Base-by-base conservation (phyloP, 1,284 basidiomycete genomes). In the Rhodotorula sp. region DNA sequence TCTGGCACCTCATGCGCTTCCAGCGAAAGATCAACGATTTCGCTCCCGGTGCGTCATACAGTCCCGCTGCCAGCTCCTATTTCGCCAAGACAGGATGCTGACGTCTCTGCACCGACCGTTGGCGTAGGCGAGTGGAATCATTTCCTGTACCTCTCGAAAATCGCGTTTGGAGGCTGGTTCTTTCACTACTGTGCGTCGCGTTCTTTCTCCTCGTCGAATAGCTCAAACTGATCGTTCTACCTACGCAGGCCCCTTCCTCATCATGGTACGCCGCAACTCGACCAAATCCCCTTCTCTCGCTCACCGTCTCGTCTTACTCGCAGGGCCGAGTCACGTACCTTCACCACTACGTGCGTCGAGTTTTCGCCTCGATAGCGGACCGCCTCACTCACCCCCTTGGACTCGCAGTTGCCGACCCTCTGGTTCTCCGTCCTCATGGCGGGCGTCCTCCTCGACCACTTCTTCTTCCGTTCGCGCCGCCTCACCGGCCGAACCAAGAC, bases 361-460 rank as follows among this genome's bases (percentile, higher is more conserved):
- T 10, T 34, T 20, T n/a, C 10, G 27, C 4, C 36, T 13, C 52
- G 52, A 0, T 7, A 22, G 54, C 17, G 15, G 51, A 27, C 10
- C 34, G 4, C 10, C 54, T n/a, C 2, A 32, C 4, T 15, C 3
- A 39, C 13, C n/a, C 34, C 8, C 1, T 0, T 32, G 30, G 32
- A 9, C 30, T 3, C 11, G 55, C 36, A 75, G 73, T 87, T 99
- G 10, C 95, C 95, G 4, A 95, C 95, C 0, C 83, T 98, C 20
- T 98, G 94, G 84, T 99, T 99, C 82, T 87, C 94, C 7, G 92
- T 98, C 55, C 82, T 99, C 64, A 93, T 97, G 88, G 84, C 89
- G 54, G 91, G 88, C 0, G 92, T 97, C 79, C 79, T 98, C 57
- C 84, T 96, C 73, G 94, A 99, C 81, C 92, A 95, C 80, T 91